phyloP scores from a whole-genome alignment of 306 rosid species.

The Dalbergia oliveri region DNA sequence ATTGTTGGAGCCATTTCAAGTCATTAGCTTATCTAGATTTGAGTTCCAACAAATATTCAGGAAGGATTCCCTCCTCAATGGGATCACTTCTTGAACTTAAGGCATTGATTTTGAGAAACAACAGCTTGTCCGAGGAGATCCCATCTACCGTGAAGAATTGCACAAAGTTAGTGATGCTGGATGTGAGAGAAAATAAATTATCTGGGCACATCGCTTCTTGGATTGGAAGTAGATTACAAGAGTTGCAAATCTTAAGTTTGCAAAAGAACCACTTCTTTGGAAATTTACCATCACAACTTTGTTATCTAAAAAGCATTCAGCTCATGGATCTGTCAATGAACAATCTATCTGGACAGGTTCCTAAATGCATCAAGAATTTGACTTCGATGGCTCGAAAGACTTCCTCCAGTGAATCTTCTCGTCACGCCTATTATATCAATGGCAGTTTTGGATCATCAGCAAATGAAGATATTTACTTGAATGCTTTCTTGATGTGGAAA shows the following conservation, averaged over 20 bases:
- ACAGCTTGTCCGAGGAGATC: not conserved
- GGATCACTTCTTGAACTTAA: constrained; percentile 16
- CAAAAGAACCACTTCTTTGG: not conserved
- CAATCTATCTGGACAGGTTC: constrained; percentile 13
- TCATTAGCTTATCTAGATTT: constrained; percentile 15
- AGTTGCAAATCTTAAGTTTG: not conserved
- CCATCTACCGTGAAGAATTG: not conserved
- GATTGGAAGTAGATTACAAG: not conserved
- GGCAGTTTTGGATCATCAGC: rapidly evolving
- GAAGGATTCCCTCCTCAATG: constrained; percentile 16
- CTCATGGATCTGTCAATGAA: constrained; percentile 7
- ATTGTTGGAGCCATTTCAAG: constrained; percentile 18
- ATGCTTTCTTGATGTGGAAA: constrained; percentile 34
- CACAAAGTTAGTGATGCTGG: not conserved
- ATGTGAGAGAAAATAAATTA: constrained; percentile 16
- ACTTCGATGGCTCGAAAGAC: not conserved
- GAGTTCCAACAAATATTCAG: constrained; percentile 1
- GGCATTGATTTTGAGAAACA: constrained; percentile 27
- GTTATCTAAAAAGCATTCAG: not conserved
- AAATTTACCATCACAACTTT: constrained; percentile 14
- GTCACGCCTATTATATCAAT: not conserved
- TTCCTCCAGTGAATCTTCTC: too few relatives aligned
- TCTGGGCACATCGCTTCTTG: constrained; percentile 3
- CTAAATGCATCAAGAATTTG: constrained; percentile 11
- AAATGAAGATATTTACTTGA: not conserved